phyloP scores from a whole-genome alignment of 2,329 filamentous ascomycete species.

The Fusarium azukiicola region DNA sequence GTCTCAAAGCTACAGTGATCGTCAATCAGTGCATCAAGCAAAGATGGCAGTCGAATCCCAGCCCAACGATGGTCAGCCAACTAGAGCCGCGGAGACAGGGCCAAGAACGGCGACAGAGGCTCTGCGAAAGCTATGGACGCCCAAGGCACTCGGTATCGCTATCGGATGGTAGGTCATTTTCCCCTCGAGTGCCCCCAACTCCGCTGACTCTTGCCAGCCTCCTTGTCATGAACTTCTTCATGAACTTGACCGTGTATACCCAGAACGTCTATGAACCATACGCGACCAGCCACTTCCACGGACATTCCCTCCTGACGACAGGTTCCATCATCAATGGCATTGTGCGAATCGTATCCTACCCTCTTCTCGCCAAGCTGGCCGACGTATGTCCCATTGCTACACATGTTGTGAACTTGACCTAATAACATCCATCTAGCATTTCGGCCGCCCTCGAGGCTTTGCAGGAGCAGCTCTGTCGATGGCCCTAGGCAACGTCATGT shows the following conservation, averaged over 20 bases:
- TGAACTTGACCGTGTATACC: conserved; percentile 46
- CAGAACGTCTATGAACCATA: conserved; percentile 47
- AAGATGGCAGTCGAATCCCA: conserved; percentile 26
- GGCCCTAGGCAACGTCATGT: conserved; percentile 44
- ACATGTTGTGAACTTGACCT: fast-evolving
- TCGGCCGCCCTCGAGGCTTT: conserved; percentile 41
- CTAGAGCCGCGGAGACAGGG: background rate
- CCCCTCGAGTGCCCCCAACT: fast-evolving
- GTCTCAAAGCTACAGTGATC: background rate
- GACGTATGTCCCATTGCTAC: conserved; percentile 20
- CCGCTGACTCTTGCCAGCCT: conserved; percentile 14
- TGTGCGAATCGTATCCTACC: conserved; percentile 40
- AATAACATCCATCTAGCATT: conserved; percentile 25
- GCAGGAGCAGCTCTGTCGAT: conserved; percentile 35
- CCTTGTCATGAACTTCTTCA: conserved; percentile 48
- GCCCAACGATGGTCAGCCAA: background rate
- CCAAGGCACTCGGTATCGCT: conserved; percentile 16
- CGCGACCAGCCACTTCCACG: conserved; percentile 45
- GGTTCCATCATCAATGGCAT: conserved; percentile 43
- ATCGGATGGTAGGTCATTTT: conserved; percentile 31
- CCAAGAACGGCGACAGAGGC: conserved; percentile 38
- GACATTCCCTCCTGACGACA: conserved; percentile 37
- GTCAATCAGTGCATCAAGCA: background rate
- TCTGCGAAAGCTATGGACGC: conserved; percentile 41
- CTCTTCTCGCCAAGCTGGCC: conserved; percentile 43